Conservation (phyloP, 2,329 filamentous ascomycete species). For the Fusarium anguioides region DNA sequence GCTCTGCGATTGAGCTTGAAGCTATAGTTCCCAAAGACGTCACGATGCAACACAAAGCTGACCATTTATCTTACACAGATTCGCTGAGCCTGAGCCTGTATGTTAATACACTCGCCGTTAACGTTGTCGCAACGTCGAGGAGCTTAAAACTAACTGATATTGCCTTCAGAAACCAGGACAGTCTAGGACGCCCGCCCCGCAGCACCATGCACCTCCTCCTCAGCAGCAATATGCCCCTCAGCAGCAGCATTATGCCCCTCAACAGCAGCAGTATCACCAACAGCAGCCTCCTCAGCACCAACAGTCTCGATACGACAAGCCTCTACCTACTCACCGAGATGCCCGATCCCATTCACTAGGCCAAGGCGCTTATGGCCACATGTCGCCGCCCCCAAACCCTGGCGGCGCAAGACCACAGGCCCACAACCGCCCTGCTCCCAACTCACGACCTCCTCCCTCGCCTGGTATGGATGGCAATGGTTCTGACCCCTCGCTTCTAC, state of each 20-base stretch:
- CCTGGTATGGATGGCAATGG: conserved; percentile 64
- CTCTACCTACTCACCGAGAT: conserved; percentile 52
- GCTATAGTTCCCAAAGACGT: conserved; percentile 1
- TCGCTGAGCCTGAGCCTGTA: conserved; percentile 81
- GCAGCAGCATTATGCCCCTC: conserved; percentile 34
- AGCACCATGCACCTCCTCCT: conserved; percentile 47
- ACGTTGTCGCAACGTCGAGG: not conserved
- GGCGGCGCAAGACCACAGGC: conserved; percentile 55
- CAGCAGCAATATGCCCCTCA: conserved; percentile 41
- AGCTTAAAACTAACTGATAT: conserved; percentile 38
- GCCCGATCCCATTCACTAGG: conserved; percentile 42
- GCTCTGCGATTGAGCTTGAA: conserved; percentile 33
- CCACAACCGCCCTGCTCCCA: conserved; percentile 64
- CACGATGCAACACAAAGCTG: conserved; percentile 39
- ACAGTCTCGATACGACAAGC: conserved; percentile 61
- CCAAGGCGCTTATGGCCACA: conserved; percentile 55
- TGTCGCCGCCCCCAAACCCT: conserved; percentile 63
- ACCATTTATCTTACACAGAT: conserved; percentile 57
- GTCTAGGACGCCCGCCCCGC: conserved; percentile 44
- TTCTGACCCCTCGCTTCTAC: conserved; percentile 71
- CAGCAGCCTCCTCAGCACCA: conserved; percentile 44
- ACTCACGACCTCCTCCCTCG: conserved; percentile 73
- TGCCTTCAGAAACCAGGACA: conserved; percentile 52
- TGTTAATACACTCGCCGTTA: conserved; percentile 35
- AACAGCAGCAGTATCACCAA: conserved; percentile 15